A percentile compares a stretch with the other conserved stretches of the same genome.
phyloP scores from a whole-genome alignment of 148 eudicot species.

The Polygonum aviculare region DNA sequence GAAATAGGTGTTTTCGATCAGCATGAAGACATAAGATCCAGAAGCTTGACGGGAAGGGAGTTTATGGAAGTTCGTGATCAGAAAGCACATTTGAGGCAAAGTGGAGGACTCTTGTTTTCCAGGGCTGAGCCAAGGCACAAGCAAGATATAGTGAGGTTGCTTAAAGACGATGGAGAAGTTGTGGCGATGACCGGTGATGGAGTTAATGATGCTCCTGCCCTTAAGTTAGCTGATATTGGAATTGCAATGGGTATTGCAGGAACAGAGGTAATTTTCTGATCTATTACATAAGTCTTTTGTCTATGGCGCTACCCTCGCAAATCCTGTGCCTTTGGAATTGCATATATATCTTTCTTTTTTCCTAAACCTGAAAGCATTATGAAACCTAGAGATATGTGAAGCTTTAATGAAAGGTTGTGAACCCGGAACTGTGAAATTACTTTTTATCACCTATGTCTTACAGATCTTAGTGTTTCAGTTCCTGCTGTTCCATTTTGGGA shows the following conservation, averaged over 20 bases:
- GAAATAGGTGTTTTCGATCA: conserved; percentile 46
- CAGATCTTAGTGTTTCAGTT: neutral
- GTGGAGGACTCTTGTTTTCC: conserved; percentile 54
- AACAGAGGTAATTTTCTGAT: conserved; percentile 30
- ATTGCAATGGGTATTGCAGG: conserved; percentile 57
- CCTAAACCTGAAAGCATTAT: neutral
- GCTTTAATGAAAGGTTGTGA: neutral
- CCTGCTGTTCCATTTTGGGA: neutral
- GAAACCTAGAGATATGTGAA: neutral
- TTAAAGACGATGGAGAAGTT: conserved; percentile 65
- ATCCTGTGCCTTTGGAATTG: neutral
- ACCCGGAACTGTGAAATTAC: neutral
- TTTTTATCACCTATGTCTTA: neutral
- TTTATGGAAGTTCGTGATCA: conserved; percentile 43
- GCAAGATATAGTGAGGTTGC: conserved; percentile 63
- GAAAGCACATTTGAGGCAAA: conserved; percentile 35
- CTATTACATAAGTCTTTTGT: neutral
- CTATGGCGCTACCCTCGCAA: neutral
- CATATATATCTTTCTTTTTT: neutral
- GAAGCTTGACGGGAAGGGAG: conserved; percentile 51
- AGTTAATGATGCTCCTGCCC: conserved; percentile 54
- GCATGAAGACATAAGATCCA: conserved; percentile 36
- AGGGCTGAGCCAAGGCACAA: conserved; percentile 85
- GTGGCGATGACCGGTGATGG: conserved; percentile 65
- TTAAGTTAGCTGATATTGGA: conserved; percentile 47